phyloP scores from a whole-genome alignment of 139 green algal genomes.

The Desmodesmus armatus region DNA sequence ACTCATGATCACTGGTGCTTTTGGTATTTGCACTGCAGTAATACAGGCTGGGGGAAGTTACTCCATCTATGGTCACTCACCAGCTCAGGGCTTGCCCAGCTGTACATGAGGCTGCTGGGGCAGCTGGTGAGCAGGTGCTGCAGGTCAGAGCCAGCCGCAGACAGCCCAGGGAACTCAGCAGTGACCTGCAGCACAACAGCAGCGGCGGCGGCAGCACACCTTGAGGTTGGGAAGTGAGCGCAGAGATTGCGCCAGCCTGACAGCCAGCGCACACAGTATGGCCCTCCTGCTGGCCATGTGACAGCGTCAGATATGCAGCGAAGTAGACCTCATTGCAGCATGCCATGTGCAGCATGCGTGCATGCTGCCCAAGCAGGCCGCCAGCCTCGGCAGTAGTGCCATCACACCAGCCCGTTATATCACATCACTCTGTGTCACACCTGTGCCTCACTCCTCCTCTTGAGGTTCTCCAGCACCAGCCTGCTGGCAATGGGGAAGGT shows the following conservation, averaged over 20 bases:
- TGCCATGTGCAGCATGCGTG: neutral
- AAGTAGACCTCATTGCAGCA: neutral
- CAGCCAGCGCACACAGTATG: neutral
- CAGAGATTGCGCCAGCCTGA: neutral
- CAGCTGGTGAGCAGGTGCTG: slow-evolving; percentile 29
- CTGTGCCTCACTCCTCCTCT: slow-evolving; percentile 21
- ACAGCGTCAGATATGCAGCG: too few relatives aligned
- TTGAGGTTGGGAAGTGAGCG: too few relatives aligned
- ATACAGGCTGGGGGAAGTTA: neutral
- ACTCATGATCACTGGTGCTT: too few relatives aligned
- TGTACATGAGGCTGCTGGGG: slow-evolving; percentile 45
- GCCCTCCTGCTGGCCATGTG: neutral
- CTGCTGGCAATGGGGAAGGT: slow-evolving; percentile 63
- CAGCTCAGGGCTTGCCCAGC: slow-evolving; percentile 41
- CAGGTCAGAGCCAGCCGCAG: neutral
- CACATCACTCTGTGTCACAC: too few relatives aligned
- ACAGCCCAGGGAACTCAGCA: slow-evolving; percentile 36
- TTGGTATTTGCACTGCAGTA: too few relatives aligned
- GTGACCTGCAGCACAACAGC: neutral
- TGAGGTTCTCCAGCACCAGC: slow-evolving; percentile 71
- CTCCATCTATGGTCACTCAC: slow-evolving; percentile 6
- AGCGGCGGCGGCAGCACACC: neutral
- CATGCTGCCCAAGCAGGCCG: neutral
- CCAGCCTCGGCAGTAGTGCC: neutral
- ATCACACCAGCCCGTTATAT: neutral